Percentiles rank a stretch among this genome's conserved stretches.
phyloP scores from a whole-genome alignment of 306 rosid genomes.

The Urtica urens region DNA sequence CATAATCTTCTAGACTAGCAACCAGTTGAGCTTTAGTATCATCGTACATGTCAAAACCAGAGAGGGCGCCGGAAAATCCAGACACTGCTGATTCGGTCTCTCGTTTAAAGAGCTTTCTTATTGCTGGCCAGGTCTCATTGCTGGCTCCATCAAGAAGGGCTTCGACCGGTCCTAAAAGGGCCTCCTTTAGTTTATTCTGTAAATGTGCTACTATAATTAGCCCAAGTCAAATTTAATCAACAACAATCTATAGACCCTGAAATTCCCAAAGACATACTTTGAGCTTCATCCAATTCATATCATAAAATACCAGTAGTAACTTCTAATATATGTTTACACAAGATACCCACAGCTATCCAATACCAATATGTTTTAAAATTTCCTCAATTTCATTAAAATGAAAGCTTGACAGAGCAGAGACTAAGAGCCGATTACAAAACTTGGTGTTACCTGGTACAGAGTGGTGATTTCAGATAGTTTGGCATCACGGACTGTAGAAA shows the following conservation, averaged over 20 bases:
- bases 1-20: conserved; percentile 40
- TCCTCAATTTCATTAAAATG: background rate
- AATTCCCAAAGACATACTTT: too few species aligned
- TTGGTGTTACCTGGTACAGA: conserved; percentile 49
- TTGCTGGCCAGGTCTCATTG: conserved; percentile 80
- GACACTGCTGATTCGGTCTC: conserved; percentile 73
- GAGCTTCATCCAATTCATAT: background rate
- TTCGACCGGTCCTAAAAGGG: conserved; percentile 72
- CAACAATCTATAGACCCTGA: too few species aligned
- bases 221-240: conserved; percentile 17
- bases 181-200: conserved; percentile 70
- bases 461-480: conserved; percentile 68
- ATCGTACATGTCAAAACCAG: conserved; percentile 70
- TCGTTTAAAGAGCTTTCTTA: conserved; percentile 57
- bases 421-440: background rate
- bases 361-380: background rate
- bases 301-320: too few species aligned
- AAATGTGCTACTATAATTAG: conserved; percentile 24
- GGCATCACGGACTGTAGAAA: conserved; percentile 53
- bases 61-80: conserved; percentile 54
- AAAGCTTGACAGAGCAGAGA: background rate
- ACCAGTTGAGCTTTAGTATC: conserved; percentile 40
- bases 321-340: too few species aligned
- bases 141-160: conserved; percentile 88
- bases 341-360: background rate